phyloP scores from a whole-genome alignment of 164 flowering plant species.

The Sextonia rubra region DNA sequence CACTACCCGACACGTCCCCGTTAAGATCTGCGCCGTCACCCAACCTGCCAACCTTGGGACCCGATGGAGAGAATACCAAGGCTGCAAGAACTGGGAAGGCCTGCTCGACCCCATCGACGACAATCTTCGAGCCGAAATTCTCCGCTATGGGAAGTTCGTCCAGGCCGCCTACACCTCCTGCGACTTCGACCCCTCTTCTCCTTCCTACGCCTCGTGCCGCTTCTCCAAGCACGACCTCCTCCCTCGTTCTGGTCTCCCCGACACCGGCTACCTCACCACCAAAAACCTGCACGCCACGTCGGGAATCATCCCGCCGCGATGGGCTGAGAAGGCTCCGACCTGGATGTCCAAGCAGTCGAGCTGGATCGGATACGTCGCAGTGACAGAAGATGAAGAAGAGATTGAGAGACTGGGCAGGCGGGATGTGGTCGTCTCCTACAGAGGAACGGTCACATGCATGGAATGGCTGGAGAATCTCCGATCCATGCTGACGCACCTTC shows the following conservation, averaged over 20 bases:
- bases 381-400: slow-evolving; percentile 54
- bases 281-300: slow-evolving; percentile 54
- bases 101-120: slow-evolving; percentile 72
- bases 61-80: slow-evolving; percentile 71
- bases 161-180: slow-evolving; percentile 61
- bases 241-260: slow-evolving; percentile 25
- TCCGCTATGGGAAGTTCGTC: slow-evolving; percentile 69
- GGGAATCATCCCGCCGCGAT: slow-evolving; percentile 49
- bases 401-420: slow-evolving; percentile 66
- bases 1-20: neutral
- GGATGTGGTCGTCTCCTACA: slow-evolving; percentile 60
- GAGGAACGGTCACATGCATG: slow-evolving; percentile 77
- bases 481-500: slow-evolving; percentile 42
- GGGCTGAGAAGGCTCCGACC: slow-evolving; percentile 37
- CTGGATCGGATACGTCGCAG: slow-evolving; percentile 87
- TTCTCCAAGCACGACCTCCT: slow-evolving; percentile 34
- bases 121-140: slow-evolving; percentile 48
- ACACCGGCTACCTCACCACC: slow-evolving; percentile 49
- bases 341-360: slow-evolving; percentile 52
- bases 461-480: slow-evolving; percentile 88
- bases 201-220: slow-evolving; percentile 43
- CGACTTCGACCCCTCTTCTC: slow-evolving; percentile 61
- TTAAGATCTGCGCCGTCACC: neutral
- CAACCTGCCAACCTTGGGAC: slow-evolving; percentile 20
- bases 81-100: slow-evolving; percentile 59